Conservation (phyloP, 1,139 yeast genomes). For the Torulaspora pretoriensis region DNA sequence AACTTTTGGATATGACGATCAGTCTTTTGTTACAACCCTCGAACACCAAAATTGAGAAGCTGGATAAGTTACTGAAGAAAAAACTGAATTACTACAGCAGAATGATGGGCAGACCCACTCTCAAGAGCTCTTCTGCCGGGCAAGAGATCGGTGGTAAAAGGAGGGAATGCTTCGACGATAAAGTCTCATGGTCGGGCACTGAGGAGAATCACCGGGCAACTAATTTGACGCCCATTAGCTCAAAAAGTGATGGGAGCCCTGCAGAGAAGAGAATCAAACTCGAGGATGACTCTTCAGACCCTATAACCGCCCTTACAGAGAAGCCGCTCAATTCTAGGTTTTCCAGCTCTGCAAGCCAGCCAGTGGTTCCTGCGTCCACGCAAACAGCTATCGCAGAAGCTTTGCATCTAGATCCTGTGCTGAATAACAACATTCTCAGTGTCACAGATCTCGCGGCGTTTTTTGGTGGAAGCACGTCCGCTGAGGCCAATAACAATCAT, state of each 20-base stretch:
- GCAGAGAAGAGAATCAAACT: constrained; percentile 18
- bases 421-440: constrained; percentile 26
- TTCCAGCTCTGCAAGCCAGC: neutral
- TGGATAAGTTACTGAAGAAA: constrained; percentile 31
- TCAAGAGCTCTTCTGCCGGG: constrained; percentile 8
- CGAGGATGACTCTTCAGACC: constrained; percentile 13
- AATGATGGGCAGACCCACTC: constrained; percentile 26
- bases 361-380: constrained; percentile 12
- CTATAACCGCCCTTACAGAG: neutral
- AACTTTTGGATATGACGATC: constrained; percentile 54
- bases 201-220: constrained; percentile 7
- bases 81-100: constrained; percentile 30
- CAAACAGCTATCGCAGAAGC: constrained; percentile 32
- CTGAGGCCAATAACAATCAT: neutral
- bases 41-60: constrained; percentile 27
- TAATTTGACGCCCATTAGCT: constrained; percentile 13
- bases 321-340: neutral
- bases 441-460: constrained; percentile 27
- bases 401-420: constrained; percentile 29
- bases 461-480: constrained; percentile 16
- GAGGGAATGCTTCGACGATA: constrained; percentile 4
- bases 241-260: constrained; percentile 14
- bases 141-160: constrained; percentile 6
- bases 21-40: constrained; percentile 44
- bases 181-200: constrained; percentile 7